Conservation (phyloP, 139 green algal species). For the Trebouxia sp. region DNA sequence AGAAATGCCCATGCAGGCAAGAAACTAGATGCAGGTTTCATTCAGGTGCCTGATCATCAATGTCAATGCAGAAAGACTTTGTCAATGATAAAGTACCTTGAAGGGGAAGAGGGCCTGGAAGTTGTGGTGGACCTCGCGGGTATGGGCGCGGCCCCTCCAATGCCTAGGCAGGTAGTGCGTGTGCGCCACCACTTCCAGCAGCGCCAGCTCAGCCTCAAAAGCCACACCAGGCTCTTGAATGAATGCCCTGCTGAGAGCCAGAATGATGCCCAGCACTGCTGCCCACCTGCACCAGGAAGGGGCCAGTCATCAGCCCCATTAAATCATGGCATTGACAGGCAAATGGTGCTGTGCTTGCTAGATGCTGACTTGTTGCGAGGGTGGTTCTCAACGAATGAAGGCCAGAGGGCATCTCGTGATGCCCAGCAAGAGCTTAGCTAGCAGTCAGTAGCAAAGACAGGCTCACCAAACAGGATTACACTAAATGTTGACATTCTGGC, state of each 20-base stretch:
- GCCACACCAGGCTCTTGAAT: constrained; percentile 62
- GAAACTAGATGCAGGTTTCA: no score
- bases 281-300: constrained; percentile 57
- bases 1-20: no score
- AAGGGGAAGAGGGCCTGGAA: constrained; percentile 86
- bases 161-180: constrained; percentile 90
- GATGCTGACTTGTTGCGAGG: no score
- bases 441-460: no score
- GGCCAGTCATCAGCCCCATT: neutral
- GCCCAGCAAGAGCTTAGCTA: no score
- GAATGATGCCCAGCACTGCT: constrained; percentile 72
- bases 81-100: no score
- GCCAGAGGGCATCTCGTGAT: no score
- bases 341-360: no score
- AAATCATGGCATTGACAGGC: neutral
- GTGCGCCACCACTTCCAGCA: constrained; percentile 81
- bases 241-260: constrained; percentile 65
- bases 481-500: no score
- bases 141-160: constrained; percentile 79
- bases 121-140: constrained; percentile 74
- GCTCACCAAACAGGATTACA: no score
- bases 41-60: no score
- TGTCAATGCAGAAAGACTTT: neutral
- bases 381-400: no score
- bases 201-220: constrained; percentile 83